phyloP scores from a whole-genome alignment of 2,329 filamentous ascomycete genomes.

The Cytospora schulzeri region DNA sequence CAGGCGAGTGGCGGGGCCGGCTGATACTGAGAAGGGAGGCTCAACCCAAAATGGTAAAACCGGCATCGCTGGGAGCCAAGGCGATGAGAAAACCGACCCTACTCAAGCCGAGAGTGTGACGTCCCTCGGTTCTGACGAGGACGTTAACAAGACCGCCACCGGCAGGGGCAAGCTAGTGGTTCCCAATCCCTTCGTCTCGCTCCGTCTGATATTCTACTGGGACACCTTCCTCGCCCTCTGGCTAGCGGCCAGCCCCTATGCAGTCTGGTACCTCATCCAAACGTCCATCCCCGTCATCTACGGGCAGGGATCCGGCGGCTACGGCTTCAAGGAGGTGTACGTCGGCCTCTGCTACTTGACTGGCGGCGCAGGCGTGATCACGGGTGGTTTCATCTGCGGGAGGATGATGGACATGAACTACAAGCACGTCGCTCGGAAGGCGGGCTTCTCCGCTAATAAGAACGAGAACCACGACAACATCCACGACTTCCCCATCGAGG shows the following conservation, averaged over 20 bases:
- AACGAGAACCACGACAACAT: constrained; percentile 52
- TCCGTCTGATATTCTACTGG: constrained; percentile 54
- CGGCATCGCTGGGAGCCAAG: neutral
- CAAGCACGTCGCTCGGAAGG: constrained; percentile 58
- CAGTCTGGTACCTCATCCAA: constrained; percentile 54
- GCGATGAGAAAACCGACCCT: neutral
- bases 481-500: constrained; percentile 52
- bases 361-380: constrained; percentile 47
- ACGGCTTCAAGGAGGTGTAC: constrained; percentile 48
- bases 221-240: constrained; percentile 54
- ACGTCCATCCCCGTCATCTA: constrained; percentile 52
- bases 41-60: neutral
- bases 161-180: constrained; percentile 45
- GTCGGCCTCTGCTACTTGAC: constrained; percentile 53
- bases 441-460: constrained; percentile 58
- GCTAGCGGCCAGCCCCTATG: constrained; percentile 42
- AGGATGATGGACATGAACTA: constrained; percentile 65
- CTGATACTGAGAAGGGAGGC: neutral
- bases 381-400: constrained; percentile 52
- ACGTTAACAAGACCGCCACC: constrained; percentile 11
- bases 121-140: neutral
- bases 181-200: constrained; percentile 55
- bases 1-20: neutral
- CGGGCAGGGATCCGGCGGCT: constrained; percentile 49
- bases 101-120: neutral